Conservation (phyloP, 2,329 filamentous ascomycete species). For the Sclerotinia sclerotiorum region DNA sequence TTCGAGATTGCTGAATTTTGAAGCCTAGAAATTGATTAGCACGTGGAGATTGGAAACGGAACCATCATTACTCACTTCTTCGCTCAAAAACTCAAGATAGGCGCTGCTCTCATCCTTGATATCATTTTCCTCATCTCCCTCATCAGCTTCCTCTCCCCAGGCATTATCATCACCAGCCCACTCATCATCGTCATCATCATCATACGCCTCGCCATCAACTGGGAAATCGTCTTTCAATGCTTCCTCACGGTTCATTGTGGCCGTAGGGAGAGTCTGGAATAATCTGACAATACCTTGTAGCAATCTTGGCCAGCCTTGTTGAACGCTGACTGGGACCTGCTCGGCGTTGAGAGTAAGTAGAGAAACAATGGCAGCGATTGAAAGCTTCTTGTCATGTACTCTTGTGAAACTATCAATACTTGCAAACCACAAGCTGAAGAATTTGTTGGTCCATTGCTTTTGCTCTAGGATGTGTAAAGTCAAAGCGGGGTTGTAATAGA, state of each 20-base stretch:
- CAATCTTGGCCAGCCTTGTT: conserved; percentile 90
- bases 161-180: conserved; percentile 79
- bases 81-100: conserved; percentile 93
- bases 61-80: conserved; percentile 61
- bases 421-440: conserved; percentile 97
- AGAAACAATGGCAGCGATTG: conserved; percentile 87
- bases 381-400: conserved; percentile 98
- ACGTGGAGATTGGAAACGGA: conserved; percentile 3
- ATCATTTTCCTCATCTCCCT: conserved; percentile 55
- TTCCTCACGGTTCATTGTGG: conserved; percentile 89
- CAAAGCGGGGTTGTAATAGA: conserved; percentile 92
- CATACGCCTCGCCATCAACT: conserved; percentile 60
- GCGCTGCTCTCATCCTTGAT: conserved; percentile 87
- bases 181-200: conserved; percentile 70
- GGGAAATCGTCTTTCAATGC: conserved; percentile 85
- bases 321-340: conserved; percentile 87
- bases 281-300: conserved; percentile 80
- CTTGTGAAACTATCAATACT: conserved; percentile 91
- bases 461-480: conserved; percentile 84
- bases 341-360: conserved; percentile 77
- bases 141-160: conserved; percentile 71
- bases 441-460: conserved; percentile 96
- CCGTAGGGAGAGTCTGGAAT: conserved; percentile 86
- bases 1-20: conserved; percentile 74
- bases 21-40: conserved; percentile 55